Evolutionary conservation across 1,139 yeast genomes (phyloP).

Genomic region (Geotrichum restrictum): DNA sequence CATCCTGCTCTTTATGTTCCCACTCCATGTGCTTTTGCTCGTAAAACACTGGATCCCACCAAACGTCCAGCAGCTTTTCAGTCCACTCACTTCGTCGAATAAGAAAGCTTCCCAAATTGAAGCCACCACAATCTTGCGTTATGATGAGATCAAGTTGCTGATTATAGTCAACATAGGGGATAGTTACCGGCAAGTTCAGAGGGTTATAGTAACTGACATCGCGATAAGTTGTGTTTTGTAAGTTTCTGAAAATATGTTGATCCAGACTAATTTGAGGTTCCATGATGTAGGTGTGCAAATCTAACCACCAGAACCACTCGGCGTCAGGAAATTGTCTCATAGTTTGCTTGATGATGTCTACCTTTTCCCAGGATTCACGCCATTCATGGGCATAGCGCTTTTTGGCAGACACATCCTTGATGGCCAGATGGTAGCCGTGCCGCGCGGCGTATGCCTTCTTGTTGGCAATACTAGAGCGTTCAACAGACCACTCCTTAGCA

Average conservation of each 20-base stretch:
- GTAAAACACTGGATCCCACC: slow-evolving; percentile 98
- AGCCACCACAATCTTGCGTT: slow-evolving; percentile 97
- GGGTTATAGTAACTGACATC: slow-evolving; percentile 71
- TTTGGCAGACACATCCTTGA: slow-evolving; percentile 84
- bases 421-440: slow-evolving; percentile 85
- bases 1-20: slow-evolving; percentile 98
- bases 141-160: slow-evolving; percentile 73
- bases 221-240: slow-evolving; percentile 69
- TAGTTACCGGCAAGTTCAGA: slow-evolving; percentile 56
- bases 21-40: slow-evolving; percentile 97
- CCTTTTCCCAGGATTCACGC: slow-evolving; percentile 98
- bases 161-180: slow-evolving; percentile 72
- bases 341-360: slow-evolving; percentile 83
- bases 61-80: slow-evolving; percentile 73
- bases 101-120: slow-evolving; percentile 85
- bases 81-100: slow-evolving; percentile 84
- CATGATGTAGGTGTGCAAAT: slow-evolving; percentile 90
- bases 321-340: slow-evolving; percentile 93
- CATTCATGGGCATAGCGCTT: slow-evolving; percentile 94
- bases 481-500: slow-evolving; percentile 97
- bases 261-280: slow-evolving; percentile 85
- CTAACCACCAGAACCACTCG: slow-evolving; percentile 99
- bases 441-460: slow-evolving; percentile 81
- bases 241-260: slow-evolving; percentile 64
- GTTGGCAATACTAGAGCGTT: slow-evolving; percentile 82